Conservation (phyloP, 2,329 filamentous ascomycete species). For the Chaetomiaceae sp. region DNA sequence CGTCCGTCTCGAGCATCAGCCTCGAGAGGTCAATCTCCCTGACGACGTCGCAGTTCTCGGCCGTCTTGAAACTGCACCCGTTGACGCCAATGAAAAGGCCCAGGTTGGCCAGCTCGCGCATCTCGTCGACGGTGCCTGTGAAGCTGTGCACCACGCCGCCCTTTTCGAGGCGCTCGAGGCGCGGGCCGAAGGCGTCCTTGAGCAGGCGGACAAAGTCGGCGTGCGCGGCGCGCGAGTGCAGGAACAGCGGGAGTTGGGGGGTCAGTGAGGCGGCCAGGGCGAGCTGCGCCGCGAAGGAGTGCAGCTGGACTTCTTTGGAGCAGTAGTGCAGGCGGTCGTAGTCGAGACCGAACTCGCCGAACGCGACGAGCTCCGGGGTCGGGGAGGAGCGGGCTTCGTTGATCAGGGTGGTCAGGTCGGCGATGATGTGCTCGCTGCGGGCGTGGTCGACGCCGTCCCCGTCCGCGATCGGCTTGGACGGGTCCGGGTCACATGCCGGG, state of each 20-base stretch:
- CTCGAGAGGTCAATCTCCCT: constrained; percentile 70
- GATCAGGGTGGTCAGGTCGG: constrained; percentile 61
- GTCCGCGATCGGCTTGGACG: constrained; percentile 44
- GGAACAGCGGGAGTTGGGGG: constrained; percentile 78
- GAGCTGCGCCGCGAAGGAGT: constrained; percentile 81
- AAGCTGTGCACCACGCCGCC: constrained; percentile 91
- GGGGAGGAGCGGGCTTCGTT: constrained; percentile 46
- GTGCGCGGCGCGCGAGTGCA: constrained; percentile 86
- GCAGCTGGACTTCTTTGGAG: constrained; percentile 70
- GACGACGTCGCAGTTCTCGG: constrained; percentile 83
- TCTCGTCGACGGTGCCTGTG: constrained; percentile 81
- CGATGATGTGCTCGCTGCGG: constrained; percentile 47
- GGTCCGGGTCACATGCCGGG: constrained; percentile 50
- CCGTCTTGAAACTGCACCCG: constrained; percentile 92
- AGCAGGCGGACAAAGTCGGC: constrained; percentile 76
- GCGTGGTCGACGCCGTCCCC: constrained; percentile 39
- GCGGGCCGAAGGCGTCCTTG: constrained; percentile 49
- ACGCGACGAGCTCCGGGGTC: constrained; percentile 61
- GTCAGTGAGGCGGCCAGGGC: constrained; percentile 64
- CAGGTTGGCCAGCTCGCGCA: constrained; percentile 70
- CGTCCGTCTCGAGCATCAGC: constrained; percentile 93
- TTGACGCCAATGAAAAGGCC: constrained; percentile 94
- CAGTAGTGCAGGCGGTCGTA: constrained; percentile 88
- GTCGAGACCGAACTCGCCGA: constrained; percentile 94
- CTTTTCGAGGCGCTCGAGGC: constrained; percentile 62